Base-by-base conservation (phyloP, 2,329 filamentous ascomycete genomes). In the Orbilia quercus region DNA sequence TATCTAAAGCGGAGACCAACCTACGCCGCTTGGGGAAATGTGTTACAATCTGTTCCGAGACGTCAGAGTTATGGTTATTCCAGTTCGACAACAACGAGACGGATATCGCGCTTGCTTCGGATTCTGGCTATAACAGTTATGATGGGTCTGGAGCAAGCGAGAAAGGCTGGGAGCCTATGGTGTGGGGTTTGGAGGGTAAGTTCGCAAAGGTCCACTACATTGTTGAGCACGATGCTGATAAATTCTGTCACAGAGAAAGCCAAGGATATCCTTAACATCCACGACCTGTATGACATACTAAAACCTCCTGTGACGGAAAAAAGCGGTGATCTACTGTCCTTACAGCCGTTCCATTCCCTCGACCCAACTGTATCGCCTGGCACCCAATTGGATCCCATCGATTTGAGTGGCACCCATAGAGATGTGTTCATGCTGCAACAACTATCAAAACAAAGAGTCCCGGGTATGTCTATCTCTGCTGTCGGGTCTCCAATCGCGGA, bases 381-480 rank as follows among this genome's bases (percentile, higher is more conserved):
- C 16, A 72, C 59, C 3, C 67, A 57, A 18, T 42, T 65, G 18
- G 67, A 72, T n/a, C 67, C 67, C n/a, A 72, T 72, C 36, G 67
- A 72, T 34, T 40, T 72, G 48, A 72, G 67, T 48, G 67, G 67
- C 11, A 64, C 67, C n/a, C 59, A 65, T 28, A 34, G 67, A 54
- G 67, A 72, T 60, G 67, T 72, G 11, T 72, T 64, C 28, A 72
- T 72, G 59, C 25, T 72, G 6, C 67, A 72, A 22, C 67, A 72
- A 36, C 45, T 72, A 20, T 72, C 67, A 11, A 72, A 72, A 36
- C 67, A 65, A 57, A 53, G 67, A 20, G 67, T 22, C n/a, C 51
- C 66, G 7, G 44, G 28, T 16, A 53, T 51, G 44, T 25, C 40
- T 3, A 50, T 59, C 36, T 57, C 67, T 16, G 23, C 45, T 18